These are phyloP conservation scores for Geotrichum siamense DNA, from an alignment of 1,139 yeast species.

Conservation along the genomic window DNA sequence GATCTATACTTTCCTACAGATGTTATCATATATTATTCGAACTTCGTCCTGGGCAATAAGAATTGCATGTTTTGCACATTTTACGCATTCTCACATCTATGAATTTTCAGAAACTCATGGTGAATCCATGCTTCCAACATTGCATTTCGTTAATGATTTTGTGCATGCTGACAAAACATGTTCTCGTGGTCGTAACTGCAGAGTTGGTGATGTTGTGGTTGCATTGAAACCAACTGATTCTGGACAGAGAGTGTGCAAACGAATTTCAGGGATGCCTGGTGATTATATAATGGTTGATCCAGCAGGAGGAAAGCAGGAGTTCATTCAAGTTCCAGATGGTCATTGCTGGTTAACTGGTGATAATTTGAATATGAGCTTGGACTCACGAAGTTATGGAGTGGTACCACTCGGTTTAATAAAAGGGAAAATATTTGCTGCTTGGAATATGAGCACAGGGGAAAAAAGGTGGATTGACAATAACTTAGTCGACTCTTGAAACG, in stretches of 20 bases:
- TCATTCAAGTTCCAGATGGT: constrained; percentile 39
- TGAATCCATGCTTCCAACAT: constrained; percentile 91
- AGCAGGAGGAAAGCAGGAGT: constrained; percentile 12
- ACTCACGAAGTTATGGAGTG: constrained; percentile 81
- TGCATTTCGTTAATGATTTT: constrained; percentile 66
- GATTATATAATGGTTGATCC: constrained; percentile 80
- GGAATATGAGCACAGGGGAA: constrained; percentile 12
- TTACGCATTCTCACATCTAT: constrained; percentile 57
- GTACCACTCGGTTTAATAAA: constrained; percentile 81
- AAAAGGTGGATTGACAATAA: constrained; percentile 34
- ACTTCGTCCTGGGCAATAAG: constrained; percentile 38
- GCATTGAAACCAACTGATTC: constrained; percentile 91
- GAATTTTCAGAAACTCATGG: constrained; percentile 84
- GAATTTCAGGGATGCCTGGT: constrained; percentile 96
- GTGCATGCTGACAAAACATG: constrained; percentile 66
- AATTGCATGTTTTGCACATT: constrained; percentile 63
- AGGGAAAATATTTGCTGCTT: constrained; percentile 75
- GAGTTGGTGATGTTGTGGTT: constrained; percentile 82
- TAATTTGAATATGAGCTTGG: constrained; percentile 79
- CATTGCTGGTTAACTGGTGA: constrained; percentile 98
- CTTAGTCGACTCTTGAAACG: constrained; percentile 22
- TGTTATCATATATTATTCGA: constrained; percentile 1
- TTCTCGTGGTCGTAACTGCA: constrained; percentile 52
- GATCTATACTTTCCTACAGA: no score
- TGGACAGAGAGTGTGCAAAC: constrained; percentile 74